Conservation (phyloP, 371 early-diverging fungal genomes). For the Entomophthora muscae region DNA sequence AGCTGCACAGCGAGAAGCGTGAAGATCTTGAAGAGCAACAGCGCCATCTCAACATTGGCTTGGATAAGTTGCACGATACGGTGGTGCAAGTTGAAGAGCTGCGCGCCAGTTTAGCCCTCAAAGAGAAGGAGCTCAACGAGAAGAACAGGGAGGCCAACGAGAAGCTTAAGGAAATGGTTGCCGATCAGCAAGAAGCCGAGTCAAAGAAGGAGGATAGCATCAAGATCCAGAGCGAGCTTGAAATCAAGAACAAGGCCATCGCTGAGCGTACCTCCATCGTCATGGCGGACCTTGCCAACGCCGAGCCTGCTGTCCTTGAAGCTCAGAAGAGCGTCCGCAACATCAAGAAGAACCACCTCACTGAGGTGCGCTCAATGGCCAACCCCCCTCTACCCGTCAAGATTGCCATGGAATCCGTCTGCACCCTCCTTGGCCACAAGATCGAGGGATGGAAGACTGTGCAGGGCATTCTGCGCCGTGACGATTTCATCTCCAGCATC, state of each 20-base stretch:
- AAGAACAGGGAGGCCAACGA: slow-evolving; percentile 87
- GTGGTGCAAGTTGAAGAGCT: slow-evolving; percentile 90
- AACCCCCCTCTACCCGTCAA: slow-evolving; percentile 96
- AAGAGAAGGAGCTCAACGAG: slow-evolving; percentile 69
- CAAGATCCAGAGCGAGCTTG: slow-evolving; percentile 59
- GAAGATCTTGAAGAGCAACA: slow-evolving; percentile 95
- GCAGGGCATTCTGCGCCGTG: slow-evolving; percentile 78
- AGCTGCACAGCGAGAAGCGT: slow-evolving; percentile 78
- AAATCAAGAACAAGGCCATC: slow-evolving; percentile 57
- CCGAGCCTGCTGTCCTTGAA: slow-evolving; percentile 92
- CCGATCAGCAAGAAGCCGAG: slow-evolving; percentile 90
- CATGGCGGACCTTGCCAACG: slow-evolving; percentile 76
- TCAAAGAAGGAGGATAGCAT: slow-evolving; percentile 70
- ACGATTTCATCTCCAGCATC: slow-evolving; percentile 95
- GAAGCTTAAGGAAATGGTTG: slow-evolving; percentile 90
- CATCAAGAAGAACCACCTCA: slow-evolving; percentile 91
- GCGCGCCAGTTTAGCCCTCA: slow-evolving; percentile 69
- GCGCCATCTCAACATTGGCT: slow-evolving; percentile 91
- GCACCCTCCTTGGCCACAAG: slow-evolving; percentile 79
- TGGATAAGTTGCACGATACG: slow-evolving; percentile 89
- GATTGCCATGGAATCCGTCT: slow-evolving; percentile 96
- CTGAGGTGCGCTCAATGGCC: slow-evolving; percentile 96
- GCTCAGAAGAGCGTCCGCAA: slow-evolving; percentile 78
- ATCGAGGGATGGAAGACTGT: slow-evolving; percentile 74
- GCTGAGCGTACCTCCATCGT: slow-evolving; percentile 64